Evolutionary conservation across 2,329 filamentous ascomycete genomes (phyloP).

Genomic region (Cryphonectria radicalis): DNA sequence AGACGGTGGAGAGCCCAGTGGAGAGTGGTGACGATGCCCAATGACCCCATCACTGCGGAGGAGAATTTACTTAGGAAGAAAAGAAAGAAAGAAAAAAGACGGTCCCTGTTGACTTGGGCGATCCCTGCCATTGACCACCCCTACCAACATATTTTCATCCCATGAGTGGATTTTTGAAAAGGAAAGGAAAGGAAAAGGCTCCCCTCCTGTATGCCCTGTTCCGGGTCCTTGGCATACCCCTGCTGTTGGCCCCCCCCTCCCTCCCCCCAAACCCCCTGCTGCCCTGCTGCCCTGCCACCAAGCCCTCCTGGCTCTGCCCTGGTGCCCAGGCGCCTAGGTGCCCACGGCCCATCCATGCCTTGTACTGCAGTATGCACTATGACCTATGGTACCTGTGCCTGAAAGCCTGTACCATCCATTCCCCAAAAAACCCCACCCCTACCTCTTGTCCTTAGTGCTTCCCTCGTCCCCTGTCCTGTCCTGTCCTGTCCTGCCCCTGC

Average conservation of each 20-base stretch:
- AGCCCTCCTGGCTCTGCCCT: neutral
- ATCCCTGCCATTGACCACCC: constrained; percentile 2
- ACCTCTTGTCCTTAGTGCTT: neutral
- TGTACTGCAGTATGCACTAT: neutral
- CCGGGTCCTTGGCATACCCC: neutral
- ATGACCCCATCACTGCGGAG: constrained; percentile 10
- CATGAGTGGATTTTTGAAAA: neutral
- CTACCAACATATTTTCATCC: constrained; percentile 5
- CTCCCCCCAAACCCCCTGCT: too few species aligned
- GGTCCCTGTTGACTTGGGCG: neutral
- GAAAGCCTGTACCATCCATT: neutral
- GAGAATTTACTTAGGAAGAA: neutral
- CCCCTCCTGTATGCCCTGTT: neutral
- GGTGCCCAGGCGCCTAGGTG: neutral
- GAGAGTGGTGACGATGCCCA: constrained; percentile 6
- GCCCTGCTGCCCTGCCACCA: neutral
- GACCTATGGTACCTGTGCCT: neutral
- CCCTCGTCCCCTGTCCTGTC: neutral
- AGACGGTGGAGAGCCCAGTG: constrained; percentile 1
- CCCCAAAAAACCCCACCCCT: neutral
- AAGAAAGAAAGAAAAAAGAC: neutral
- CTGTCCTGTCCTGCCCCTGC: neutral
- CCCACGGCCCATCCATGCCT: neutral
- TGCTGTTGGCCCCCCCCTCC: neutral
- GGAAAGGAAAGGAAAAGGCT: too few species aligned